phyloP scores from a whole-genome alignment of 257 asterid genomes.

The Lavandula angustifolia region DNA sequence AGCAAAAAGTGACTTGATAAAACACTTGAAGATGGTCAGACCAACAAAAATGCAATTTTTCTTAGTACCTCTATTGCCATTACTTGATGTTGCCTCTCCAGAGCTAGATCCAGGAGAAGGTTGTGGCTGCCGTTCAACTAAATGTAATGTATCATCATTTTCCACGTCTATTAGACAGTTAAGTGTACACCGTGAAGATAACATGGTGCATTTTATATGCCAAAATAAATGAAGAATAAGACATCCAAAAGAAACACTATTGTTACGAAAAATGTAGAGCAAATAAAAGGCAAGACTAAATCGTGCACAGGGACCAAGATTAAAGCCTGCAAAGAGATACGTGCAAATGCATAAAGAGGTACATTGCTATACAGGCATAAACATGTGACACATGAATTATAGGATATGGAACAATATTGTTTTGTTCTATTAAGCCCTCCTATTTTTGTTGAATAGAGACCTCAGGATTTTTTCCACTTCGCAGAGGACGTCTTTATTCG shows the following conservation, averaged over 20 bases:
- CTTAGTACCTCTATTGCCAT: conserved; percentile 55
- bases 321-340: background rate
- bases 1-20: background rate
- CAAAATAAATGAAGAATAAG: background rate
- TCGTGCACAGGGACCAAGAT: conserved; percentile 5
- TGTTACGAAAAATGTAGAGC: background rate
- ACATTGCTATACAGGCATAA: background rate
- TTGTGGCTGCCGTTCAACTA: conserved; percentile 82
- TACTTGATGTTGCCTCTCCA: conserved; percentile 54
- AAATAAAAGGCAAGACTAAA: background rate
- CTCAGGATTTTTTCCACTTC: background rate
- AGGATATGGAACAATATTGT: background rate
- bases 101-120: conserved; percentile 50
- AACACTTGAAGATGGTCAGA: conserved; percentile 14
- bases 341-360: background rate
- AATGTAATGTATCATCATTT: conserved; percentile 86
- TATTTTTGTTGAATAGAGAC: background rate
- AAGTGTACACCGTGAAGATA: conserved; percentile 36
- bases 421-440: background rate
- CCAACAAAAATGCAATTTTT: conserved; percentile 17
- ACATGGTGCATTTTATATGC: background rate
- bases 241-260: conserved; percentile 3
- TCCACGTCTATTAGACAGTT: conserved; percentile 67
- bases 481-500: background rate
- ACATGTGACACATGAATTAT: background rate